A percentile compares a stretch with the other conserved stretches of the same genome.
Evolutionary conservation across 78 protist genomes (phyloP).

Genomic region (Pigoraptor vietnamica): DNA sequence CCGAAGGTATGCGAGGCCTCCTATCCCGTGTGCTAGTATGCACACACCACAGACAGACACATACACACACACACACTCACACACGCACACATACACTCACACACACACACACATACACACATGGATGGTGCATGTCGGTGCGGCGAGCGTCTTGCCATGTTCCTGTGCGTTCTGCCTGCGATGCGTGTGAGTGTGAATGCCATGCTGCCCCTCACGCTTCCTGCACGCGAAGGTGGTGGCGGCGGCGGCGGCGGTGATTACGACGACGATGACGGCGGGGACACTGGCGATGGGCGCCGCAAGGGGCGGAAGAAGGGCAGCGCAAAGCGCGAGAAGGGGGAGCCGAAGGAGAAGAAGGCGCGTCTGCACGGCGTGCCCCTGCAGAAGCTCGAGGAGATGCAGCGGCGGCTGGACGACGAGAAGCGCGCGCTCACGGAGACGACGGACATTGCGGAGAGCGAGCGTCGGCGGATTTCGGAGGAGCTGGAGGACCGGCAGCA

Average conservation of each 20-base stretch:
- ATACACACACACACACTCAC: too few relatives aligned
- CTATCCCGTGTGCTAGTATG: too few relatives aligned
- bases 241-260: neutral
- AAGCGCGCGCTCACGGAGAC: neutral
- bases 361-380: neutral
- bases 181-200: too few relatives aligned
- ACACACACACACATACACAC: too few relatives aligned
- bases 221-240: neutral
- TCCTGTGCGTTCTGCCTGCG: too few relatives aligned
- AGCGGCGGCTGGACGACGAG: neutral
- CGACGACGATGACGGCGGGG: neutral
- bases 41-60: too few relatives aligned
- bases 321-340: neutral
- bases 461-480: neutral
- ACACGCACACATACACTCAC: too few relatives aligned
- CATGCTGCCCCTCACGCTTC: too few relatives aligned
- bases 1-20: neutral
- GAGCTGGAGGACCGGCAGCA: neutral
- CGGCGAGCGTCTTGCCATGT: too few relatives aligned
- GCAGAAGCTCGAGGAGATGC: neutral
- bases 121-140: too few relatives aligned
- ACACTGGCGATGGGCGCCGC: neutral
- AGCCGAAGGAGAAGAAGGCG: neutral
- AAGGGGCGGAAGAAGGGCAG: neutral
- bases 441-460: neutral